Percentiles rank a stretch among this genome's conserved stretches.
Conservation (phyloP, 768 basidiomycete species). For the Tulasnella sp. region DNA sequence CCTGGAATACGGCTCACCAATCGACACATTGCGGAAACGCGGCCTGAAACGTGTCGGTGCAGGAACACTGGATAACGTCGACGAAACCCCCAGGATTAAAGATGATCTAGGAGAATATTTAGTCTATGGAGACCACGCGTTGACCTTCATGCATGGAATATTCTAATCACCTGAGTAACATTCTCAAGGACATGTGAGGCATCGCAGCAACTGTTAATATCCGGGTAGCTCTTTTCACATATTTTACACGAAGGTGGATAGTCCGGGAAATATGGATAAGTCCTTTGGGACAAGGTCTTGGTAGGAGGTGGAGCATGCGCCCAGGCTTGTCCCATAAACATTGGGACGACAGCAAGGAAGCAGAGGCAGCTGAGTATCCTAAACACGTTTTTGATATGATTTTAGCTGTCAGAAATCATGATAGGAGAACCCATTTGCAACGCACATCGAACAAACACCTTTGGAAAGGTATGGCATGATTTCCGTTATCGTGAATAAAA, state of each 20-base stretch:
- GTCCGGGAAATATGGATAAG: constrained; percentile 33
- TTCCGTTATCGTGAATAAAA: no score
- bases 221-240: constrained; percentile 39
- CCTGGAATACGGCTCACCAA: constrained; percentile 33
- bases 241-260: constrained; percentile 46
- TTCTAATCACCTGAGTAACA: constrained; percentile 35
- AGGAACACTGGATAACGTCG: constrained; percentile 50
- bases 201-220: constrained; percentile 44
- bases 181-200: constrained; percentile 47
- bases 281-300: neutral
- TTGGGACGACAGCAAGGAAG: no score
- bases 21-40: constrained; percentile 53
- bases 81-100: constrained; percentile 53
- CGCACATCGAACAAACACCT: no score
- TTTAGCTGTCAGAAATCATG: no score
- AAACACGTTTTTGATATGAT: no score
- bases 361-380: no score
- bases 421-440: no score
- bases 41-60: constrained; percentile 36
- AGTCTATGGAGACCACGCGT: neutral
- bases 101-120: constrained; percentile 37
- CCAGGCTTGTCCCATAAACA: no score
- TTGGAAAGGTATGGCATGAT: no score
- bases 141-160: neutral
- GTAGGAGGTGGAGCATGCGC: no score